Base-by-base conservation (phyloP, 2,329 filamentous ascomycete genomes). In the Trichoderma sp. region DNA sequence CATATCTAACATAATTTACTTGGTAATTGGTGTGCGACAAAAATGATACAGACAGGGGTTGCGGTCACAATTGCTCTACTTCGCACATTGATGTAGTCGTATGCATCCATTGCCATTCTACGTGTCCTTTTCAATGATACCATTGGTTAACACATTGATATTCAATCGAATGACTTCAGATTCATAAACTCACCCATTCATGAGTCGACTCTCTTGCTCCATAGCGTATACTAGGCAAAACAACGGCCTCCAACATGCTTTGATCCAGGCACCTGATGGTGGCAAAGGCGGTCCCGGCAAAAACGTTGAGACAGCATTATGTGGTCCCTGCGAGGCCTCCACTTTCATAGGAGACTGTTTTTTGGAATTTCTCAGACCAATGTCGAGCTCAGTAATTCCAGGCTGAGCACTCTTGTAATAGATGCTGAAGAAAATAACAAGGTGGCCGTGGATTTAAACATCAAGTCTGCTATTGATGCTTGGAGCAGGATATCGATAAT, bases 401-500 rank as follows among this genome's bases (percentile, higher is more conserved):
- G 33, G 16, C n/a, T n/a, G 16, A 1, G 13, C 1, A 43, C 19
- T 19, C 5, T 8, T 40, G 37, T 19, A 5, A 40, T 1, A 43
- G 16, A 43, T 19, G 37, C 53, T 21, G 10, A 2, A 11, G 13
- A n/a, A 13, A 2, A 11, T 21, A n/a, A 13, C 19, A 2, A 31
- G 19, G 29, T 21, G 24, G 47, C n/a, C n/a, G 5, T 47, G 14
- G 47, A 21, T 24, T 13, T 49, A 13, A 49, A 49, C 47, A 24
- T 21, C 11, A 24, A 43, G 43, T 37, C 6, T 53, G 60, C 52
- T 16, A 53, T 47, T 27, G 31, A 2, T 55, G n/a, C 33, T 10
- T 16, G 61, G 6, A 43, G 40, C 40, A n/a, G 16, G 29, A 49
- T 63, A 66, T 66, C 63, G 63, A 66, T 66, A 66, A 66, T 57